phyloP scores from a whole-genome alignment of 176 grass and related monocot genomes.

The Hyparrhenia diplandra region DNA sequence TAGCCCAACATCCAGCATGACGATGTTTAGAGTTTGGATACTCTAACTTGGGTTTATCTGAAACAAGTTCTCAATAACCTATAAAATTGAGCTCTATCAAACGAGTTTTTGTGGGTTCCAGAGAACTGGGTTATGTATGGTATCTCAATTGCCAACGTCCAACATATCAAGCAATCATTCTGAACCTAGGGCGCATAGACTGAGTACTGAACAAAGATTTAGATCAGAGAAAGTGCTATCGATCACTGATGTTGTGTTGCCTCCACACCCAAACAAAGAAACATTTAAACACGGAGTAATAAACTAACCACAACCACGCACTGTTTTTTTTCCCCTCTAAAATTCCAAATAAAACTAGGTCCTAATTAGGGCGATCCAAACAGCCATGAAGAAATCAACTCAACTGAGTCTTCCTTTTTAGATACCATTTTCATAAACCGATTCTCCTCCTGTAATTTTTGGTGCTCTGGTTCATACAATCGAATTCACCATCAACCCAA shows the following conservation, averaged over 20 bases:
- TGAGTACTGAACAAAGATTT: too few relatives aligned
- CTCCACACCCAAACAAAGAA: too few relatives aligned
- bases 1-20: not conserved
- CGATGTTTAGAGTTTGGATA: not conserved
- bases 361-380: not conserved
- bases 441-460: slow-evolving; percentile 87
- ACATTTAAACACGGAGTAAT: too few relatives aligned
- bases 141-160: not conserved
- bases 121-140: not conserved
- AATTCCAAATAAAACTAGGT: not conserved
- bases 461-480: slow-evolving; percentile 71
- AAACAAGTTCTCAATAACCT: not conserved
- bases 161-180: too few relatives aligned
- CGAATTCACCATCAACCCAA: slow-evolving; percentile 72
- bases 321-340: too few relatives aligned
- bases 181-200: too few relatives aligned
- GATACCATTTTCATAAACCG: slow-evolving; percentile 78
- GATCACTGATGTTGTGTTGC: too few relatives aligned
- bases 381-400: slow-evolving; percentile 10
- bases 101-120: not conserved
- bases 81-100: not conserved
- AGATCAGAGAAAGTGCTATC: too few relatives aligned
- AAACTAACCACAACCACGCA: too few relatives aligned
- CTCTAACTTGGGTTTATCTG: not conserved
- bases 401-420: slow-evolving; percentile 75